A percentile compares a stretch with the other conserved stretches of the same genome.
These are phyloP conservation scores for Botryotinia narcissicola DNA, from an alignment of 2,329 filamentous ascomycete genomes.

Conservation along the genomic window DNA sequence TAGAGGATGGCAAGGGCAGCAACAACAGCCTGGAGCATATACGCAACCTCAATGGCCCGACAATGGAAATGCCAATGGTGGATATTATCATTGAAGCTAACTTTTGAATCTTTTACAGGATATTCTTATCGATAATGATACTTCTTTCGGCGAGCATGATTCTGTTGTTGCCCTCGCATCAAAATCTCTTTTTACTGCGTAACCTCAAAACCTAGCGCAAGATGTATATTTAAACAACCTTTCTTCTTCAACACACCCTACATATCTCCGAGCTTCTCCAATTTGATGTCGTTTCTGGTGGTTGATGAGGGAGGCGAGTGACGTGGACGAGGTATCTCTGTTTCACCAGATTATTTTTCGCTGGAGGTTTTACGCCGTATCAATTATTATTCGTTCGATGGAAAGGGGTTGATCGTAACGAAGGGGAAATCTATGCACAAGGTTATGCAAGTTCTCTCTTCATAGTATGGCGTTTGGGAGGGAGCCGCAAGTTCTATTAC, in stretches of 20 bases:
- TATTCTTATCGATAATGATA: slow-evolving; percentile 23
- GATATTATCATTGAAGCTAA: slow-evolving; percentile 24
- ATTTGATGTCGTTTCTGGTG: neutral
- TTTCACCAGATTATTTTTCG: neutral
- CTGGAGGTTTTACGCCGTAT: neutral
- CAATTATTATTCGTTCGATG: neutral
- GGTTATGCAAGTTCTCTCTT: slow-evolving; percentile 16
- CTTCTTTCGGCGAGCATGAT: neutral
- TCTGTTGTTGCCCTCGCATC: neutral
- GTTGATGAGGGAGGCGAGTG: neutral
- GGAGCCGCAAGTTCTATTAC: neutral
- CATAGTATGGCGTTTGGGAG: slow-evolving; percentile 24
- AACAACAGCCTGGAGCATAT: slow-evolving; percentile 14
- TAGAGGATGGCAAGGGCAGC: slow-evolving; percentile 20
- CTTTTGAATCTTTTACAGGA: slow-evolving; percentile 18
- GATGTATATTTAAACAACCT: slow-evolving; percentile 14
- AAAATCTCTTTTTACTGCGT: slow-evolving; percentile 1
- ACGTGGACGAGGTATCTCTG: neutral
- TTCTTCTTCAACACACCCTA: neutral
- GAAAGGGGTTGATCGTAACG: slow-evolving; percentile 8
- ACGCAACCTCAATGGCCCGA: slow-evolving; percentile 9
- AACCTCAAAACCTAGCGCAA: neutral
- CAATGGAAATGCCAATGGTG: slow-evolving; percentile 16
- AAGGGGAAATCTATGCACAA: slow-evolving; percentile 21
- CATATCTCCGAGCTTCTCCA: neutral